phyloP scores from a whole-genome alignment of 306 rosid species.

The Malus domestica region DNA sequence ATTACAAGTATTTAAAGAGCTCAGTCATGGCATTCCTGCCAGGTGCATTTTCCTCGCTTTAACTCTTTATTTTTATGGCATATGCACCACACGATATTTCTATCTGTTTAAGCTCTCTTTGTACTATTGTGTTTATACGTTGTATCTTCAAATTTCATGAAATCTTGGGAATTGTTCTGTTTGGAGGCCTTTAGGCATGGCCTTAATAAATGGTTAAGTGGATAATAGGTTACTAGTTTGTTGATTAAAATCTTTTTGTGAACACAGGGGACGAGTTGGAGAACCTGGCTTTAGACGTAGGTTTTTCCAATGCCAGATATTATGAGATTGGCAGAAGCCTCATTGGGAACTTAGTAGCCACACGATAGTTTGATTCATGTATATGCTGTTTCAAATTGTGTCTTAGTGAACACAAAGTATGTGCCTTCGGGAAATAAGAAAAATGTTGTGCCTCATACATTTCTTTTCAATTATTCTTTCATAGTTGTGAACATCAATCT shows the following conservation, averaged over 20 bases:
- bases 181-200: neutral
- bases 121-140: neutral
- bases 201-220: neutral
- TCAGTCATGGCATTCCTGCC: constrained; percentile 79
- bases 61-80: neutral
- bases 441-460: neutral
- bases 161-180: neutral
- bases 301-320: constrained; percentile 62
- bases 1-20: constrained; percentile 62
- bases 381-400: neutral
- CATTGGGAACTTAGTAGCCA: constrained; percentile 86
- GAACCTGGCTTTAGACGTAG: constrained; percentile 69
- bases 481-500: neutral
- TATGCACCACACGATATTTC: neutral
- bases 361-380: constrained; percentile 28
- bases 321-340: constrained; percentile 84
- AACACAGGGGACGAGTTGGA: constrained; percentile 75
- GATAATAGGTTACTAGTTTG: neutral
- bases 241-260: constrained; percentile 16
- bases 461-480: neutral
- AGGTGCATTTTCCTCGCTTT: constrained; percentile 35
- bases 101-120: neutral
- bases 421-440: neutral
- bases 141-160: neutral
- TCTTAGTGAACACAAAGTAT: neutral